Evolutionary conservation across 2,329 filamentous ascomycete genomes (phyloP).

Genomic region (Botrytis fabae): DNA sequence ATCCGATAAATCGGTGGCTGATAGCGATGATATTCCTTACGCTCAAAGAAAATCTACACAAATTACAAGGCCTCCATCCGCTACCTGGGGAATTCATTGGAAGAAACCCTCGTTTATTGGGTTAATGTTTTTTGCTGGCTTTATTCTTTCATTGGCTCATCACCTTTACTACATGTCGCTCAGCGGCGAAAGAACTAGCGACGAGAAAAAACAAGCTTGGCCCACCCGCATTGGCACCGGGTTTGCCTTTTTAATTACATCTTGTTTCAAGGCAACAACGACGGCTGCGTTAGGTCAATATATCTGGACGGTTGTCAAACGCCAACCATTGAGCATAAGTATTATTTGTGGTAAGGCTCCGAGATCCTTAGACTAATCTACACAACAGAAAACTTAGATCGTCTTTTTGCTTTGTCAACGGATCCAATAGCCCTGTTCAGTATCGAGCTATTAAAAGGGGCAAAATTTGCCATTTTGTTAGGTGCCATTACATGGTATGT

Average conservation of each 20-base stretch:
- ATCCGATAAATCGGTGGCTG: background rate
- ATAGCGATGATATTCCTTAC: background rate
- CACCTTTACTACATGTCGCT: conserved; percentile 28
- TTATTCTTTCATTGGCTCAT: conserved; percentile 19
- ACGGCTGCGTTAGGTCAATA: conserved; percentile 28
- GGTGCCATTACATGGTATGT: conserved; percentile 5
- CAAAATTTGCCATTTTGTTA: background rate
- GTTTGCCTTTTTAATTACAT: conserved; percentile 27
- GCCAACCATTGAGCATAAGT: conserved; percentile 24
- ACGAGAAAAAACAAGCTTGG: conserved; percentile 25
- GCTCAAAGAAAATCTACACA: background rate
- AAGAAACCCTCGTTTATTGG: conserved; percentile 8
- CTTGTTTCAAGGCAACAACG: conserved; percentile 25
- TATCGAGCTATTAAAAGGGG: conserved; percentile 20
- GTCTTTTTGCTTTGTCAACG: conserved; percentile 27
- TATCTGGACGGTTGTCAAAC: conserved; percentile 29
- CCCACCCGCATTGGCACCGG: conserved; percentile 28
- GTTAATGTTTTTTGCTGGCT: background rate
- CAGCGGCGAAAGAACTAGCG: conserved; percentile 18
- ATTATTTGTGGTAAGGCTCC: background rate
- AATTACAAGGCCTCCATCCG: background rate
- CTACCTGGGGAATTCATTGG: background rate
- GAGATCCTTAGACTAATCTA: background rate
- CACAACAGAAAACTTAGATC: conserved; percentile 26
- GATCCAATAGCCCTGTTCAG: conserved; percentile 24